Conservation (phyloP, 345 rosid genomes). For the Rhodamnia argentea region DNA sequence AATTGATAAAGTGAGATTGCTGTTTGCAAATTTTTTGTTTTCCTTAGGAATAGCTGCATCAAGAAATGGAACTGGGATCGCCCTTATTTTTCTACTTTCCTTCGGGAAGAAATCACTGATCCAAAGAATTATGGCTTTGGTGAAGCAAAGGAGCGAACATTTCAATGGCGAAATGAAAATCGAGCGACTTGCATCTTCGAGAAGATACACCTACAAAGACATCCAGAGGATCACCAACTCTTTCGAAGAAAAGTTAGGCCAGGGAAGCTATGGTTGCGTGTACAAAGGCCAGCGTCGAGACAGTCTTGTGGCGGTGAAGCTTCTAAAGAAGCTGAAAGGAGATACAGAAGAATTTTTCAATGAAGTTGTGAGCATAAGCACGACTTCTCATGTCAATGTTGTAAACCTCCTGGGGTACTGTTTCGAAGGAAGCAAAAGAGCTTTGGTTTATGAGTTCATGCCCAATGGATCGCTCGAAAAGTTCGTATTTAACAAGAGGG, state of each 20-base stretch:
- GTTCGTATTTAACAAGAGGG: background rate
- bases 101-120: background rate
- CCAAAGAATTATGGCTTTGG: background rate
- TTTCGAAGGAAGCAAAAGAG: constrained; percentile 10
- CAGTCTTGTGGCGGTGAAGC: constrained; percentile 29
- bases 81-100: background rate
- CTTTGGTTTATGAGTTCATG: constrained; percentile 25
- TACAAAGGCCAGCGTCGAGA: constrained; percentile 14
- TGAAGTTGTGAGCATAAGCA: constrained; percentile 36
- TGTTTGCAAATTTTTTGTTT: background rate
- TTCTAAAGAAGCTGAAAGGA: constrained; percentile 19
- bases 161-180: background rate
- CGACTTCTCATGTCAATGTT: constrained; percentile 42
- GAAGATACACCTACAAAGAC: constrained; percentile 10
- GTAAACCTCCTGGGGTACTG: constrained; percentile 12
- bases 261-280: constrained; percentile 18
- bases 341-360: constrained; percentile 35
- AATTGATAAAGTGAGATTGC: background rate
- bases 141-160: fast-evolving
- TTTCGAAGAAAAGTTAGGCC: constrained; percentile 10
- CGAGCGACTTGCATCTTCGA: background rate
- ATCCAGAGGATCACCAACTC: constrained; percentile 20
- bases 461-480: constrained; percentile 29
- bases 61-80: background rate
- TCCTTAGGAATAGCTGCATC: background rate